These are phyloP conservation scores for Boletus reticulatus DNA, from an alignment of 768 basidiomycete species.

Conservation along the genomic window DNA sequence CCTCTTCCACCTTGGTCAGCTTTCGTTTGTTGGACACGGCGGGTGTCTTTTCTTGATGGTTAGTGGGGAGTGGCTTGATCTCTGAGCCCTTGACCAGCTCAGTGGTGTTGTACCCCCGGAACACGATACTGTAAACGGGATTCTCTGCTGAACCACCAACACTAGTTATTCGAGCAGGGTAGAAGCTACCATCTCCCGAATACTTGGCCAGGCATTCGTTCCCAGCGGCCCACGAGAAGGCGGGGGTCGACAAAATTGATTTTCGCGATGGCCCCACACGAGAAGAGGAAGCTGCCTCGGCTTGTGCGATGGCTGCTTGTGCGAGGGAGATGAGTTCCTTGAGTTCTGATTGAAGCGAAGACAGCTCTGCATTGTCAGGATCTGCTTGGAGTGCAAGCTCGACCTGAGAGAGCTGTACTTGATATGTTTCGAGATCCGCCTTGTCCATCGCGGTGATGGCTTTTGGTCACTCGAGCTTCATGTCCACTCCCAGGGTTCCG, in stretches of 20 bases:
- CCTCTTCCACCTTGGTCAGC: conserved; percentile 75
- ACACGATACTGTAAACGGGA: conserved; percentile 84
- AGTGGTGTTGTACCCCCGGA: conserved; percentile 90
- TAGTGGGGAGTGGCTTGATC: conserved; percentile 66
- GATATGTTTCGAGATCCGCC: conserved; percentile 84
- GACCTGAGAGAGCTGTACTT: conserved; percentile 87
- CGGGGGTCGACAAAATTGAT: conserved; percentile 45
- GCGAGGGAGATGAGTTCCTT: conserved; percentile 82
- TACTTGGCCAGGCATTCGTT: conserved; percentile 87
- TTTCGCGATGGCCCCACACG: conserved; percentile 60
- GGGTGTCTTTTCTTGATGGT: conserved; percentile 43
- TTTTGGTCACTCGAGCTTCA: neutral
- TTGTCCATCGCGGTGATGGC: conserved; percentile 40
- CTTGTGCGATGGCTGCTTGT: conserved; percentile 66
- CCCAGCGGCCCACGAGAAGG: conserved; percentile 70
- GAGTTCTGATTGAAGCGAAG: conserved; percentile 72
- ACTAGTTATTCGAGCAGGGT: conserved; percentile 84
- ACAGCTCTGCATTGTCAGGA: conserved; percentile 70
- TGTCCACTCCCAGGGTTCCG: conserved; percentile 9
- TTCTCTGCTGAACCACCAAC: conserved; percentile 81
- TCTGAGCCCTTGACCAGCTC: conserved; percentile 75
- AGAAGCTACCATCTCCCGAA: conserved; percentile 80
- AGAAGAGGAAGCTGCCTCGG: conserved; percentile 58
- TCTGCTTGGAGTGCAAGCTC: conserved; percentile 76
- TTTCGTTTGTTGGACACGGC: conserved; percentile 66